These are phyloP conservation scores for Fraxinus velutina DNA, from an alignment of 305 asterid genomes.

Conservation along the genomic window DNA sequence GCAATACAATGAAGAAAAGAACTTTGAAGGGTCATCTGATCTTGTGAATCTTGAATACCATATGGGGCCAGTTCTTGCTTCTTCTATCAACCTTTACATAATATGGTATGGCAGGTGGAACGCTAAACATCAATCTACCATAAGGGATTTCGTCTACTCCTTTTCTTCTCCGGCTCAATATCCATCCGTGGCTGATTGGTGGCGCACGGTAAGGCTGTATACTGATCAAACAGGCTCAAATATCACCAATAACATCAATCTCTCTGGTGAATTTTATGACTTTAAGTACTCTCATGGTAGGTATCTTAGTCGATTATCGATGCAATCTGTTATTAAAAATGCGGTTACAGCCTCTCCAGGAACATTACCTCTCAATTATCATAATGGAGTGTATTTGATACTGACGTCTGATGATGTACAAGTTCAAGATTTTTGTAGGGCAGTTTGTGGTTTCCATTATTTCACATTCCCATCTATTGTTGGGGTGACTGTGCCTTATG, in stretches of 20 bases:
- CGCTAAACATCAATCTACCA: slow-evolving; percentile 52
- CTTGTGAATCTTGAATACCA: slow-evolving; percentile 64
- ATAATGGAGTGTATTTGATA: slow-evolving; percentile 54
- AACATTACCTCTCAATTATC: slow-evolving; percentile 41
- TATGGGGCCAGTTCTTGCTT: slow-evolving; percentile 73
- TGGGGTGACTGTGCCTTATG: slow-evolving; percentile 69
- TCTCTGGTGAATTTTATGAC: slow-evolving; percentile 54
- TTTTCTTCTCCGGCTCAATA: slow-evolving; percentile 48
- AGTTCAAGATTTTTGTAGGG: slow-evolving; percentile 71
- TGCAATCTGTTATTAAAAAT: slow-evolving; percentile 47
- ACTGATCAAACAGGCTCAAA: slow-evolving; percentile 64
- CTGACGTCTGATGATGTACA: slow-evolving; percentile 54
- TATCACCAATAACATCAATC: slow-evolving; percentile 33
- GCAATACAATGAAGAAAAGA: slow-evolving; percentile 34
- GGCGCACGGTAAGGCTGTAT: slow-evolving; percentile 60
- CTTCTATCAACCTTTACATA: slow-evolving; percentile 55
- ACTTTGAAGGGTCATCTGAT: slow-evolving; percentile 61
- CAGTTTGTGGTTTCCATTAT: slow-evolving; percentile 75
- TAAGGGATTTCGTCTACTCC: slow-evolving; percentile 54
- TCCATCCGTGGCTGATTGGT: slow-evolving; percentile 77
- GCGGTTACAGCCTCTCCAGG: slow-evolving; percentile 31
- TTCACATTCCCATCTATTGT: slow-evolving; percentile 66
- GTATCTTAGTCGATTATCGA: slow-evolving; percentile 43
- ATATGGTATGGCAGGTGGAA: slow-evolving; percentile 79
- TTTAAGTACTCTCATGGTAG: slow-evolving; percentile 49